Percentiles rank a stretch among this genome's conserved stretches.
These are phyloP conservation scores for Hippophae rhamnoides DNA, from an alignment of 306 rosid species.

Conservation along the genomic window DNA sequence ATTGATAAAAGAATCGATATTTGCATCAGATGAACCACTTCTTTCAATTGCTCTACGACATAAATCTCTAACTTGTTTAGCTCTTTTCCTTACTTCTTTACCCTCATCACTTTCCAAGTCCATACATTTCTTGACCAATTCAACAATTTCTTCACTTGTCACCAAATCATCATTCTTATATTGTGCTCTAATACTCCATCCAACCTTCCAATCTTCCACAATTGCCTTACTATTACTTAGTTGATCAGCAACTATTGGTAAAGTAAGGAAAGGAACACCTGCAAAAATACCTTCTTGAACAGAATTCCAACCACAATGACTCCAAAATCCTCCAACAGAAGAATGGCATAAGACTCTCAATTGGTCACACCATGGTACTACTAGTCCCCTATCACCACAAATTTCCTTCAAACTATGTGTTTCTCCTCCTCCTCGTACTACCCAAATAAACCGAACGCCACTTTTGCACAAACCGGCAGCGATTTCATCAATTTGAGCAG, in stretches of 20 bases:
- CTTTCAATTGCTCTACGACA: slow-evolving; percentile 22
- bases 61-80: slow-evolving; percentile 20
- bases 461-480: slow-evolving; percentile 22
- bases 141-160: slow-evolving; percentile 23
- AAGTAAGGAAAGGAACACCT: slow-evolving; percentile 49
- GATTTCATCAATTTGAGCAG: slow-evolving; percentile 43
- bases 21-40: slow-evolving; percentile 31
- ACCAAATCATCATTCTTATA: slow-evolving; percentile 26
- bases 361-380: slow-evolving; percentile 55
- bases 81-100: slow-evolving; percentile 31
- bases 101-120: slow-evolving; percentile 21
- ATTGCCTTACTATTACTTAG: slow-evolving; percentile 22
- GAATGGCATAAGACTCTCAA: slow-evolving; percentile 40
- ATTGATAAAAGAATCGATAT: slow-evolving; percentile 24
- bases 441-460: slow-evolving; percentile 41
- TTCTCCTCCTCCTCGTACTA: slow-evolving; percentile 17
- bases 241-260: slow-evolving; percentile 44
- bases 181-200: slow-evolving; percentile 36
- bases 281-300: slow-evolving; percentile 36
- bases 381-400: slow-evolving; percentile 30
- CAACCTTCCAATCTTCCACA: slow-evolving; percentile 49
- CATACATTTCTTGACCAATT: slow-evolving; percentile 33
- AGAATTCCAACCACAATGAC: slow-evolving; percentile 62
- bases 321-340: slow-evolving; percentile 49
- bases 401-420: slow-evolving; percentile 13